These are phyloP conservation scores for Neurospora sp. DNA, from an alignment of 495 filamentous ascomycete species.

Conservation along the genomic window DNA sequence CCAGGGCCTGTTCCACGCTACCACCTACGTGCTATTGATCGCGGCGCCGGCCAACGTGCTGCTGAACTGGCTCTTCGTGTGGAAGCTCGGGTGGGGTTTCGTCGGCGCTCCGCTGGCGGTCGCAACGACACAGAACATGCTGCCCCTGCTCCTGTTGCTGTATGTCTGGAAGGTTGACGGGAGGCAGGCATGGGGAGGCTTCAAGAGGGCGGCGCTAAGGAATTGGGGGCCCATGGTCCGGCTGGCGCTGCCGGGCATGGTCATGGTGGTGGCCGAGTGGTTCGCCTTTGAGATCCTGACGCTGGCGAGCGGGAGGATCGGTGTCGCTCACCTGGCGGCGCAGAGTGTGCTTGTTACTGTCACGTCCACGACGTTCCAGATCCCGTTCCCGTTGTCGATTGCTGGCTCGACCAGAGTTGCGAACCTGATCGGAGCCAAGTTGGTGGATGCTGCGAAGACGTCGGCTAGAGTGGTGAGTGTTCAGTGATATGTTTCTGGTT, in stretches of 20 bases:
- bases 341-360: conserved; percentile 49
- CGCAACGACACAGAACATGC: conserved; percentile 69
- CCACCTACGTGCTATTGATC: conserved; percentile 55
- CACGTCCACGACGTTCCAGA: conserved; percentile 46
- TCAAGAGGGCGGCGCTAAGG: conserved; percentile 55
- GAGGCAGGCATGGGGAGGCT: conserved; percentile 79
- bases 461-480: conserved; percentile 54
- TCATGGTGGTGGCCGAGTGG: conserved; percentile 90
- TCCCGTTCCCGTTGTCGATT: conserved; percentile 52
- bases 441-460: conserved; percentile 59
- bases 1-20: conserved; percentile 61
- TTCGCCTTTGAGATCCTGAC: conserved; percentile 77
- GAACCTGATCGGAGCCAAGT: conserved; percentile 56
- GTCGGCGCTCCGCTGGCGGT: conserved; percentile 79
- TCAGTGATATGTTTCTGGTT: not conserved
- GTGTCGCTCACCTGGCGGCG: conserved; percentile 55
- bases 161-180: conserved; percentile 71
- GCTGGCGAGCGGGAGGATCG: conserved; percentile 59
- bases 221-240: conserved; percentile 85
- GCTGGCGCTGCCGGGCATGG: conserved; percentile 72
- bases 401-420: conserved; percentile 54
- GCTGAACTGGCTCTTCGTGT: conserved; percentile 65
- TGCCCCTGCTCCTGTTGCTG: conserved; percentile 62
- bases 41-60: conserved; percentile 57
- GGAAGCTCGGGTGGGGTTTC: conserved; percentile 69